Conservation (phyloP, 208 protist genomes). For the Acanthamoeba healyi region DNA sequence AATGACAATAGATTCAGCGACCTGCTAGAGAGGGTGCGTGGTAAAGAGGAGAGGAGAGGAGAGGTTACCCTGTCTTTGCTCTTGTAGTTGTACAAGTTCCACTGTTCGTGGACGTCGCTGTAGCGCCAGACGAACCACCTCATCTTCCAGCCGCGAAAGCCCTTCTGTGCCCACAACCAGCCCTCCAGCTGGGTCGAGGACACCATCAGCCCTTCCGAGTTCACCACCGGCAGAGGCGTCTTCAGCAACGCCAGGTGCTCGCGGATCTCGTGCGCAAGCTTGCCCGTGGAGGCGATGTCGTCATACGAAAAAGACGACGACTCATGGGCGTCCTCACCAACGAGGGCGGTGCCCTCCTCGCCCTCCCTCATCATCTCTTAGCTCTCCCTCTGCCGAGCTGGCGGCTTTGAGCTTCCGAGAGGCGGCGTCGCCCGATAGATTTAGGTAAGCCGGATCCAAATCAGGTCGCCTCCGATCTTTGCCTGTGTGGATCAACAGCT, state of each 20-base stretch:
- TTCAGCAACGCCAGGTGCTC: background rate
- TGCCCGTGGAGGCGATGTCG: background rate
- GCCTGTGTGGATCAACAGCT: too few relatives aligned
- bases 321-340: too few relatives aligned
- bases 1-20: too few relatives aligned
- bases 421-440: too few relatives aligned
- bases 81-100: conserved; percentile 12
- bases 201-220: background rate
- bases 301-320: background rate
- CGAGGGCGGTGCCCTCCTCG: too few relatives aligned
- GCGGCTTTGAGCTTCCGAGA: too few relatives aligned
- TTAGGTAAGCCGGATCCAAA: too few relatives aligned
- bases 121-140: conserved; percentile 26
- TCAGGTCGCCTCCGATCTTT: too few relatives aligned
- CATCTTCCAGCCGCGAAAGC: background rate
- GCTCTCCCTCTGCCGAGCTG: too few relatives aligned
- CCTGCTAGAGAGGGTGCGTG: background rate
- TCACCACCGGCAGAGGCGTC: background rate
- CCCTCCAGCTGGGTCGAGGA: background rate
- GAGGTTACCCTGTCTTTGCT: background rate
- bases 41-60: background rate
- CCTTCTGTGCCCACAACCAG: background rate
- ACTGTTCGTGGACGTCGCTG: conserved; percentile 22
- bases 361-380: too few relatives aligned
- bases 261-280: background rate